phyloP scores from a whole-genome alignment of 768 basidiomycete genomes.

The Mycena floridula region DNA sequence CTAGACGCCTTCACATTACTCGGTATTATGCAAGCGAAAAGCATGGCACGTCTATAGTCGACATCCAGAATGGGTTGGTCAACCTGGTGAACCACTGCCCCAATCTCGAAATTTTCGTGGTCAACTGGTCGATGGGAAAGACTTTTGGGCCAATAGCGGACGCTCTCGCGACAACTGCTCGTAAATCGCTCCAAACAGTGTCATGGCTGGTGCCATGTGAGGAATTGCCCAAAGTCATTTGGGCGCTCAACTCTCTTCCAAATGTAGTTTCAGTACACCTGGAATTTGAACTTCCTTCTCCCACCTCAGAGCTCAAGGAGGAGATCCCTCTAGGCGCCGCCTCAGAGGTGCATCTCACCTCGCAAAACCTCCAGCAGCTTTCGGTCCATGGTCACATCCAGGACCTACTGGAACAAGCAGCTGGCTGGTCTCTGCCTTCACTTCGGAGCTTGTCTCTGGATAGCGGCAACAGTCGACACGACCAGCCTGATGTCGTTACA shows the following conservation, averaged over 20 bases:
- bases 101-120: conserved; percentile 67
- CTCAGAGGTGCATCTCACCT: conserved; percentile 42
- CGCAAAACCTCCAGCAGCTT: conserved; percentile 57
- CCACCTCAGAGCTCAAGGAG: conserved; percentile 32
- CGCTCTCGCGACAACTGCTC: conserved; percentile 47
- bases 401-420: conserved; percentile 65
- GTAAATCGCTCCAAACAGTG: conserved; percentile 49
- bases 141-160: conserved; percentile 63
- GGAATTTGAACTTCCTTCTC: conserved; percentile 32
- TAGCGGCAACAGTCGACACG: conserved; percentile 31
- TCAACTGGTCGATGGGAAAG: conserved; percentile 53
- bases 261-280: conserved; percentile 51
- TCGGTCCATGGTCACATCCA: conserved; percentile 53
- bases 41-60: conserved; percentile 35
- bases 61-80: conserved; percentile 48
- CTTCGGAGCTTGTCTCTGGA: conserved; percentile 54
- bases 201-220: conserved; percentile 54
- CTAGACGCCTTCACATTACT: conserved; percentile 63
- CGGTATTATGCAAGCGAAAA: conserved; percentile 35
- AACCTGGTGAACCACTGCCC: conserved; percentile 60
- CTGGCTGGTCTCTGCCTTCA: conserved; percentile 60
- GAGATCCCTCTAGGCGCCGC: conserved; percentile 56
- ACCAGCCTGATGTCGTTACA: conserved; percentile 43
- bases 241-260: conserved; percentile 62
- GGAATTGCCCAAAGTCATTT: conserved; percentile 59